Conservation (phyloP, 305 asterid genomes). For the Rubia tinctorum region DNA sequence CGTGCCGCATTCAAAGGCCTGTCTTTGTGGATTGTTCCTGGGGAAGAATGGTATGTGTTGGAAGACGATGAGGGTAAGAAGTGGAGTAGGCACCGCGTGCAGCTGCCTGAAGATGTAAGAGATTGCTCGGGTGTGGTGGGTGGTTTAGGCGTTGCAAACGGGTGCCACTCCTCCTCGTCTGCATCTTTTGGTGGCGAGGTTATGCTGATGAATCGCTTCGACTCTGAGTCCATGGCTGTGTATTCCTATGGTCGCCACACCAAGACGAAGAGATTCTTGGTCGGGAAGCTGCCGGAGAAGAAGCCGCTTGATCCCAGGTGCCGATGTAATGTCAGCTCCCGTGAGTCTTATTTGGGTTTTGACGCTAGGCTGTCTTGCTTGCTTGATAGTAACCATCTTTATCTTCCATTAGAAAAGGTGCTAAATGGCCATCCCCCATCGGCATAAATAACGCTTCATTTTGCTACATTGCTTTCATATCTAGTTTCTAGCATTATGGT, state of each 20-base stretch:
- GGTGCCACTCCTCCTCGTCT: not conserved
- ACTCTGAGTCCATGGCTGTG: not conserved
- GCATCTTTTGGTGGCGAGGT: not conserved
- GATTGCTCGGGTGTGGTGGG: not conserved
- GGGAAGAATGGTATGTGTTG: not conserved
- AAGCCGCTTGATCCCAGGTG: not conserved
- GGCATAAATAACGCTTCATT: not conserved
- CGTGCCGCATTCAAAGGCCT: not conserved
- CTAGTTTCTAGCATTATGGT: no score
- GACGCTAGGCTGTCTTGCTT: not conserved
- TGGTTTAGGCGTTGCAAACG: not conserved
- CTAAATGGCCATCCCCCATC: not conserved
- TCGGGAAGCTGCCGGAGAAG: conserved; percentile 3
- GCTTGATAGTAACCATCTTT: not conserved
- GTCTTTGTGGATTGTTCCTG: not conserved
- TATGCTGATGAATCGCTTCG: not conserved
- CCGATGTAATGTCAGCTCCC: not conserved
- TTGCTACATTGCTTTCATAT: not conserved
- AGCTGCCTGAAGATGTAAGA: not conserved
- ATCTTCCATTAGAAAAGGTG: not conserved
- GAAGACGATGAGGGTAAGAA: not conserved
- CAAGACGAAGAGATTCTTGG: not conserved
- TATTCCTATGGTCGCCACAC: not conserved
- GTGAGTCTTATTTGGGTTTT: not conserved
- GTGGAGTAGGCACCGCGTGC: not conserved